Conservation (phyloP, 208 protist genomes). For the Acanthamoeba polyphaga region DNA sequence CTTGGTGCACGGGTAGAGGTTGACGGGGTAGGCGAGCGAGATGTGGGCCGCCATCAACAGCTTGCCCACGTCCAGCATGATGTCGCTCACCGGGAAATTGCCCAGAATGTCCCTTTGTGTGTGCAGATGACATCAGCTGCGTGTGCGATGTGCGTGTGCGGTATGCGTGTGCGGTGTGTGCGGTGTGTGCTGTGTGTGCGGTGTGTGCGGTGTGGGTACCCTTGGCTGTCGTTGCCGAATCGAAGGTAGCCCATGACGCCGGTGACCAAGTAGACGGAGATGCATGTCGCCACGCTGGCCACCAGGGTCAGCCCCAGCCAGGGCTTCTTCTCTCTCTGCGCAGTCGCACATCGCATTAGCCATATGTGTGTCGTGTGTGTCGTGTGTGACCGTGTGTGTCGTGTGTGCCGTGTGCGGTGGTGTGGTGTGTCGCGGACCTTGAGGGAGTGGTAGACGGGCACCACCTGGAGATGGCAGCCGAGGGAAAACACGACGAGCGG, state of each 20-base stretch:
- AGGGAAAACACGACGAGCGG: slow-evolving; percentile 68
- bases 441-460: slow-evolving; percentile 40
- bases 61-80: slow-evolving; percentile 68
- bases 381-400: neutral
- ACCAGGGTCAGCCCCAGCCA: neutral
- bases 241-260: slow-evolving; percentile 55
- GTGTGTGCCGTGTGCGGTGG: no score
- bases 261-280: slow-evolving; percentile 15
- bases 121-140: neutral
- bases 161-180: neutral
- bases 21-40: slow-evolving; percentile 62
- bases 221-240: slow-evolving; percentile 36
- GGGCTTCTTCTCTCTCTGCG: neutral
- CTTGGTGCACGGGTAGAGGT: slow-evolving; percentile 62
- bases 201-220: neutral
- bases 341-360: no score
- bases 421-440: neutral
- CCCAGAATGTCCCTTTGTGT: neutral
- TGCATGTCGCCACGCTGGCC: slow-evolving; percentile 1
- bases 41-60: slow-evolving; percentile 72
- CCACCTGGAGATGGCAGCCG: slow-evolving; percentile 64
- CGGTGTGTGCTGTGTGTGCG: no score
- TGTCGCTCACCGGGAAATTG: slow-evolving; percentile 43
- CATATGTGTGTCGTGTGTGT: neutral
- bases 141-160: neutral